Conservation (phyloP, 768 basidiomycete genomes). For the Wakefieldia striispora region DNA sequence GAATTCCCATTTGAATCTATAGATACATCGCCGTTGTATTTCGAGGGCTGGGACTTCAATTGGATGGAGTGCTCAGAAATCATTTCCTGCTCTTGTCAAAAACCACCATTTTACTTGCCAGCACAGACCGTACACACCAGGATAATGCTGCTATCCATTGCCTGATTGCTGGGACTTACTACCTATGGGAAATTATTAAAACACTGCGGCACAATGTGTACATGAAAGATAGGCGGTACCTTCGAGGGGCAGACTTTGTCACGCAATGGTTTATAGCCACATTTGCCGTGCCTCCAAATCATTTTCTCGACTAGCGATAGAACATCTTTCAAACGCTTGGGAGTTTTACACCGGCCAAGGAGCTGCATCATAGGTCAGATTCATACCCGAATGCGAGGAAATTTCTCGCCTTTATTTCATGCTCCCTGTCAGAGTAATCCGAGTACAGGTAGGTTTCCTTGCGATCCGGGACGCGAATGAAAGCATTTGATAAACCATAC, state of each 20-base stretch:
- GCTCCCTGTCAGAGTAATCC: constrained; percentile 60
- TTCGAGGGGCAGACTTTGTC: constrained; percentile 76
- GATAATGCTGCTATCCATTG: constrained; percentile 61
- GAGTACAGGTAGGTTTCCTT: constrained; percentile 37
- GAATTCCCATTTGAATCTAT: constrained; percentile 52
- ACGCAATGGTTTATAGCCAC: constrained; percentile 64
- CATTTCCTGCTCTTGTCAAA: constrained; percentile 52
- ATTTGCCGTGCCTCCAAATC: constrained; percentile 65
- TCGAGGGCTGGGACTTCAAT: constrained; percentile 50
- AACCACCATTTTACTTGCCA: not conserved
- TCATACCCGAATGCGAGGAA: not conserved
- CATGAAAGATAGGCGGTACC: constrained; percentile 34
- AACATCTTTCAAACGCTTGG: constrained; percentile 61
- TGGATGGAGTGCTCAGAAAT: constrained; percentile 67
- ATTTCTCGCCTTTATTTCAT: constrained; percentile 60
- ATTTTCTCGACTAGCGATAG: constrained; percentile 57
- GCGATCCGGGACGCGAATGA: constrained; percentile 30
- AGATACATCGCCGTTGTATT: constrained; percentile 40
- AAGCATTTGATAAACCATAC: constrained; percentile 64
- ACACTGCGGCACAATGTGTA: not conserved
- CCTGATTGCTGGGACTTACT: constrained; percentile 34
- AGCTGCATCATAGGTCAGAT: constrained; percentile 17
- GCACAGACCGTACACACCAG: constrained; percentile 41
- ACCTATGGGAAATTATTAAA: constrained; percentile 32
- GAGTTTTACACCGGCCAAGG: constrained; percentile 62